Evolutionary conservation across 192 early-diverging fungal species (phyloP).

Genomic region (Dissophora globulifera): DNA sequence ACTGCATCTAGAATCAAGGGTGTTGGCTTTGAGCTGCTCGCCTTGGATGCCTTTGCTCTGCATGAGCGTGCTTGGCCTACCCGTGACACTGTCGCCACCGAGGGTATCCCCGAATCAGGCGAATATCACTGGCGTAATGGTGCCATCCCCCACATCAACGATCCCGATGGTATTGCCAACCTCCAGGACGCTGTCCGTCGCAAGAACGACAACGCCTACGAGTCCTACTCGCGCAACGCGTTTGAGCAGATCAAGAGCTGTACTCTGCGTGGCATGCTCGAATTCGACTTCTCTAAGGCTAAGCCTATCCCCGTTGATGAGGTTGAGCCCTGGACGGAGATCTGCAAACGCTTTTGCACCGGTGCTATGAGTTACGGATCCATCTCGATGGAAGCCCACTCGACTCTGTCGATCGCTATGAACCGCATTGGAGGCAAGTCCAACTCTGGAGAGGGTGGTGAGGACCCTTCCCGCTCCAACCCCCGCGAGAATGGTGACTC

Average conservation of each 20-base stretch:
- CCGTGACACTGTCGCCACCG: slow-evolving; percentile 70
- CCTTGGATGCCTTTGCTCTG: slow-evolving; percentile 85
- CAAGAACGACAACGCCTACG: slow-evolving; percentile 91
- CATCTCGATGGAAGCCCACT: slow-evolving; percentile 95
- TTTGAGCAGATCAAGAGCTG: slow-evolving; percentile 88
- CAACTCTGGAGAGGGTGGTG: slow-evolving; percentile 99
- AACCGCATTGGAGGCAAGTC: slow-evolving; percentile 96
- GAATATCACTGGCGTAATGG: slow-evolving; percentile 98
- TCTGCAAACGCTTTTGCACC: slow-evolving; percentile 96
- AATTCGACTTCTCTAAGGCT: slow-evolving; percentile 82
- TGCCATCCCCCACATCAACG: slow-evolving; percentile 92
- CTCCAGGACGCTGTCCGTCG: slow-evolving; percentile 95
- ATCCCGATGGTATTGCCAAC: slow-evolving; percentile 86
- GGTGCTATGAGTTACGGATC: slow-evolving; percentile 99
- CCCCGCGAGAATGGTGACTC: slow-evolving; percentile 78
- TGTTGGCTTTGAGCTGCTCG: slow-evolving; percentile 77
- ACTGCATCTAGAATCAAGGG: slow-evolving; percentile 97
- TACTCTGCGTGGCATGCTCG: slow-evolving; percentile 94
- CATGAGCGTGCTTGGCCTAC: slow-evolving; percentile 87
- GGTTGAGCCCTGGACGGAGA: slow-evolving; percentile 97
- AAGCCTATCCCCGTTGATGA: slow-evolving; percentile 88
- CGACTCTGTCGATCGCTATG: slow-evolving; percentile 93
- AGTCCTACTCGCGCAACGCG: slow-evolving; percentile 82
- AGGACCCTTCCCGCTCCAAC: slow-evolving; percentile 87
- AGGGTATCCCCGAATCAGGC: slow-evolving; percentile 89